Percentiles rank a stretch among this genome's conserved stretches.
phyloP scores from a whole-genome alignment of 257 asterid species.

The Haberlea rhodopensis region DNA sequence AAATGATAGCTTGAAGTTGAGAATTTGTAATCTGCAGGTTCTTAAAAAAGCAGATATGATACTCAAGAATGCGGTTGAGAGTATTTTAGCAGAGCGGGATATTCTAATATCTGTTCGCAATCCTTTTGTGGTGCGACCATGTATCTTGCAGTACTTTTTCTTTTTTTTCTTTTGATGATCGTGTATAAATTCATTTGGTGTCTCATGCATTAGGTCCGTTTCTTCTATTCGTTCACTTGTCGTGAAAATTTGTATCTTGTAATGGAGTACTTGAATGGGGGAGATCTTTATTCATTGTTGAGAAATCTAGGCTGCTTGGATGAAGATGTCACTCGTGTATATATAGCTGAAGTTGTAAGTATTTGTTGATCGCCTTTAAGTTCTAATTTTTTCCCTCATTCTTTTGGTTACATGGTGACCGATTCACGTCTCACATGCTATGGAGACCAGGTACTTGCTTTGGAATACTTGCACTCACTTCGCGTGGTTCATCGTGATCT shows the following conservation, averaged over 20 bases:
- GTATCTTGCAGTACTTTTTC: conserved; percentile 27
- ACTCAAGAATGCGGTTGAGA: conserved; percentile 98
- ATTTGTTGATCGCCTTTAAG: conserved; percentile 23
- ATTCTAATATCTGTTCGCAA: conserved; percentile 95
- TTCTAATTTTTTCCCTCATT: conserved; percentile 10
- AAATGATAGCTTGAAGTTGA: conserved; percentile 17
- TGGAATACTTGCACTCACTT: conserved; percentile 92
- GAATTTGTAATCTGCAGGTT: conserved; percentile 52
- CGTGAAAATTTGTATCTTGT: conserved; percentile 97
- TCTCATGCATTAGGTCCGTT: conserved; percentile 66
- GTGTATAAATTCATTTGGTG: conserved; percentile 29
- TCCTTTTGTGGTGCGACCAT: conserved; percentile 95
- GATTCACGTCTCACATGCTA: conserved; percentile 24
- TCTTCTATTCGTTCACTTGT: conserved; percentile 97
- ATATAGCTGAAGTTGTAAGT: conserved; percentile 99
- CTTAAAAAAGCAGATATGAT: conserved; percentile 98
- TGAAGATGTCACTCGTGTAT: conserved; percentile 95
- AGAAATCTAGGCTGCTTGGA: conserved; percentile 97
- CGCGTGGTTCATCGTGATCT: conserved; percentile 98
- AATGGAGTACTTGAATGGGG: conserved; percentile 99
- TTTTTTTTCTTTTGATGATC: conserved; percentile 20
- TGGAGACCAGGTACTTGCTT: conserved; percentile 84
- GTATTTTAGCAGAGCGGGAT: conserved; percentile 98
- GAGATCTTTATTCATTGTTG: conserved; percentile 93
- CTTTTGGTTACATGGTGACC: conserved; percentile 16